phyloP scores from a whole-genome alignment of 2,329 filamentous ascomycete genomes.

The Penicillium sp. region DNA sequence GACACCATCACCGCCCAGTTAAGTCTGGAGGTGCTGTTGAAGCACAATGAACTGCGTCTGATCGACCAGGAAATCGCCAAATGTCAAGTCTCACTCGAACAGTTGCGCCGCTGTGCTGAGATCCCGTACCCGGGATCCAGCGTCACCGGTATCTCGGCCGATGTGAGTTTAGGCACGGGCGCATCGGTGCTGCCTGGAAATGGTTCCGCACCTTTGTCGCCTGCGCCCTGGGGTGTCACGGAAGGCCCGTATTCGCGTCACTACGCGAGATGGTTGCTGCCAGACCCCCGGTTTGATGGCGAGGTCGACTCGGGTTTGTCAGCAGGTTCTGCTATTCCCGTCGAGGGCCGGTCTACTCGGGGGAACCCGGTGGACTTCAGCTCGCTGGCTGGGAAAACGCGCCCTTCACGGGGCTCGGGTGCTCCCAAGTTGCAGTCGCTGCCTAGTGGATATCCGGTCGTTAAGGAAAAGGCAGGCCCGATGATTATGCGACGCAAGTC shows the following conservation, averaged over 20 bases:
- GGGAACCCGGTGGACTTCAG: slow-evolving; percentile 65
- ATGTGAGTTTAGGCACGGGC: slow-evolving; percentile 73
- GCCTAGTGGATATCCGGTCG: slow-evolving; percentile 67
- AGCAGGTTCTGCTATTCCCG: slow-evolving; percentile 41
- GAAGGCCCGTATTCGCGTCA: slow-evolving; percentile 93
- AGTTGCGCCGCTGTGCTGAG: slow-evolving; percentile 86
- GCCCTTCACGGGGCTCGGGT: slow-evolving; percentile 59
- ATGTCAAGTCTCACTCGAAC: slow-evolving; percentile 89
- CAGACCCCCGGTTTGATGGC: slow-evolving; percentile 80
- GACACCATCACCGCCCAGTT: slow-evolving; percentile 83
- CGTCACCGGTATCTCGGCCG: slow-evolving; percentile 58
- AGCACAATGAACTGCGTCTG: slow-evolving; percentile 89
- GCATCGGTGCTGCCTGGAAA: slow-evolving; percentile 65
- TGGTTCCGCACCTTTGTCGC: slow-evolving; percentile 70
- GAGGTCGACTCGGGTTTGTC: slow-evolving; percentile 33
- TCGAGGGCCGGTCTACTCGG: slow-evolving; percentile 76
- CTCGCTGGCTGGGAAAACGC: slow-evolving; percentile 54
- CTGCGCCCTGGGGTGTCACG: slow-evolving; percentile 84
- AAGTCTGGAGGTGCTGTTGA: slow-evolving; percentile 85
- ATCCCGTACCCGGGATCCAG: slow-evolving; percentile 81
- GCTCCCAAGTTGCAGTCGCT: slow-evolving; percentile 68
- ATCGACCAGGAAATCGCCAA: slow-evolving; percentile 97
- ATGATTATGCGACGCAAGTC: slow-evolving; percentile 79
- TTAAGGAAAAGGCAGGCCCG: slow-evolving; percentile 80
- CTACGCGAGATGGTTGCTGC: slow-evolving; percentile 93